Evolutionary conservation across 805 yeast species (phyloP), one percentile per base, ranked within the genome.

Genomic region (Yamadazyma sp.): DNA sequence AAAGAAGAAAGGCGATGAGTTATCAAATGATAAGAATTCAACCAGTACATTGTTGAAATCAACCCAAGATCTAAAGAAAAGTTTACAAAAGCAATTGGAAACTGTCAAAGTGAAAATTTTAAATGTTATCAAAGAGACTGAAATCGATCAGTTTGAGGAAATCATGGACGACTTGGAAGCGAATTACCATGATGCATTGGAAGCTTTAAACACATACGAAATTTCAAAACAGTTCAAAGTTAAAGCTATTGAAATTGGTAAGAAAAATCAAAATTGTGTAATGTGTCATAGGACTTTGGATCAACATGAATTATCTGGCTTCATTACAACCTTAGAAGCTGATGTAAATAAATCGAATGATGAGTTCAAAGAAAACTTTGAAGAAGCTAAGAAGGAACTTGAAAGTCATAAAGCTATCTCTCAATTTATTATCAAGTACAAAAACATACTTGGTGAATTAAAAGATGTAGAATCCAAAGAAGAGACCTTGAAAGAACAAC

Each of bases 241-340:
- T 15, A 76, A 75, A 28, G 96, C 96, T 0, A 58, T 84, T 8
- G 73, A 76, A 20, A 56, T 73, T 26, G 93, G 95, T 0, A 60
- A 75, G 18, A 49, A 53, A 4, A 69, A 73, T 7, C 70, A 78
- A 8, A 66, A 75, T 31, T 91, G 97, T 56, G 61, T 80, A 27
- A 61, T 89, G 28, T 91, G 98, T 56, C 74, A 75, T 13, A 68
- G 95, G 33, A 65, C 71, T 9, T 84, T 88, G 57, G 73, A 73
- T 11, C 64, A 62, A 7, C 56, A 51, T 1, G 64, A 58, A n/a
- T 45, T 60, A 15, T 38, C 49, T 1, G 39, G 36, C 4, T 67
- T 67, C 31, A 35, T 62, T 4, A 39, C 33, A 7, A 55, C 54
- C n/a, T 43, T 66, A 12, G 44, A 56, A 31, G 44, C 47, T 3